phyloP scores from a whole-genome alignment of 2,329 filamentous ascomycete genomes.

The Calonectria naviculata region DNA sequence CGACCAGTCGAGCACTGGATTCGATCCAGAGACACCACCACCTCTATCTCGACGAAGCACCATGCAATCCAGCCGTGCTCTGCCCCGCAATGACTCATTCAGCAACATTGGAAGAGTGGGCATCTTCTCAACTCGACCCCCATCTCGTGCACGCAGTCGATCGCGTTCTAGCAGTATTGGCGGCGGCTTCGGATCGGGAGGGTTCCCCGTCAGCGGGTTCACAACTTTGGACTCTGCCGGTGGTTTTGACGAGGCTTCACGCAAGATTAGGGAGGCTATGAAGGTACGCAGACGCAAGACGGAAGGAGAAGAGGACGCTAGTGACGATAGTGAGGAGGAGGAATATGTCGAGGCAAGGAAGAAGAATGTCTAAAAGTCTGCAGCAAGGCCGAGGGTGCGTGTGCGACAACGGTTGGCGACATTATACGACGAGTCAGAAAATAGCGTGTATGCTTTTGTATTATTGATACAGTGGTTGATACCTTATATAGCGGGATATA shows the following conservation, averaged over 20 bases:
- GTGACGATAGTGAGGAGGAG: conserved; percentile 56
- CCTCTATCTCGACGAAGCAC: conserved; percentile 60
- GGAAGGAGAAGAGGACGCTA: conserved; percentile 47
- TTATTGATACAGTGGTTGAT: conserved; percentile 8
- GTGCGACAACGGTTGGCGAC: neutral
- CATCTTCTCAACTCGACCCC: conserved; percentile 89
- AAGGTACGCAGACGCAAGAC: conserved; percentile 68
- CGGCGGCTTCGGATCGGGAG: conserved; percentile 68
- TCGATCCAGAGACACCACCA: conserved; percentile 52
- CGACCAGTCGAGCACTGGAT: conserved; percentile 56
- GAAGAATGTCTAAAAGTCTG: conserved; percentile 48
- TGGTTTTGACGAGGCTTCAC: conserved; percentile 84
- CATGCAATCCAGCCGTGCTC: conserved; percentile 63
- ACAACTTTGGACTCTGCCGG: conserved; percentile 74
- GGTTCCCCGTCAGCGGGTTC: conserved; percentile 77
- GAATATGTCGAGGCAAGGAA: conserved; percentile 55
- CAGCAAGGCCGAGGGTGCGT: neutral
- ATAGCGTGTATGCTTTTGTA: conserved; percentile 26
- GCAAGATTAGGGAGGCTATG: conserved; percentile 89
- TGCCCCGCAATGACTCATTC: conserved; percentile 92
- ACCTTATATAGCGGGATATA: conserved; percentile 7
- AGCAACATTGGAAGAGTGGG: conserved; percentile 88
- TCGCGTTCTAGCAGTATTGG: conserved; percentile 78
- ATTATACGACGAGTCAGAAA: neutral
- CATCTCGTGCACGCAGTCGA: conserved; percentile 80